phyloP scores from a whole-genome alignment of 768 basidiomycete genomes.

The Fomitopsis serialis region DNA sequence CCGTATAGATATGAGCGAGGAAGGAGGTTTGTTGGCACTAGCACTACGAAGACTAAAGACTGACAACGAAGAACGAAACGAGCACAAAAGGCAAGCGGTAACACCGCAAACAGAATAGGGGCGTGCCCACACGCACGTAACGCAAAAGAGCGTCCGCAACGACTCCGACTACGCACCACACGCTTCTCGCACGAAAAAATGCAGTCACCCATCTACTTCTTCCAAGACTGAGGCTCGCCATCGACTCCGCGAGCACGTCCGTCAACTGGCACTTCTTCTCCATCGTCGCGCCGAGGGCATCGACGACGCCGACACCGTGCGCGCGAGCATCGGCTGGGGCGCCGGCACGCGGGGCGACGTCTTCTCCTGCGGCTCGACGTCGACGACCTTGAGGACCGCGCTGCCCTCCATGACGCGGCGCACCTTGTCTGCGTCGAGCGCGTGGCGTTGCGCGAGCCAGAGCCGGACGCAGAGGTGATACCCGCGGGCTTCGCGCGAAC shows the following conservation, averaged over 20 bases:
- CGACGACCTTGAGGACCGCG: slow-evolving; percentile 75
- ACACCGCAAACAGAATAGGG: no score
- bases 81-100: no score
- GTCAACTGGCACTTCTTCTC: slow-evolving; percentile 15
- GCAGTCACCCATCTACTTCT: slow-evolving; percentile 27
- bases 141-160: no score
- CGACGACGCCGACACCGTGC: not conserved
- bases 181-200: not conserved
- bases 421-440: slow-evolving; percentile 72
- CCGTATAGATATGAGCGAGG: no score
- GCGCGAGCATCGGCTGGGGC: slow-evolving; percentile 4
- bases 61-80: no score
- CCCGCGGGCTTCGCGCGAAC: slow-evolving; percentile 47
- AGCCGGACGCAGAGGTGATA: slow-evolving; percentile 14
- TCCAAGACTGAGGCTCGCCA: slow-evolving; percentile 60
- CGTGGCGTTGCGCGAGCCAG: not conserved
- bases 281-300: slow-evolving; percentile 7
- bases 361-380: slow-evolving; percentile 45
- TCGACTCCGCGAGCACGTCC: slow-evolving; percentile 59
- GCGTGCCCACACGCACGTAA: no score
- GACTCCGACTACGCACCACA: no score
- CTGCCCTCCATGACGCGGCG: slow-evolving; percentile 76
- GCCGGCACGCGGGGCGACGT: not conserved
- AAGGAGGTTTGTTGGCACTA: no score
- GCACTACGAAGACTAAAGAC: no score